phyloP scores from a whole-genome alignment of 768 basidiomycete genomes.

The Galerina marginata region DNA sequence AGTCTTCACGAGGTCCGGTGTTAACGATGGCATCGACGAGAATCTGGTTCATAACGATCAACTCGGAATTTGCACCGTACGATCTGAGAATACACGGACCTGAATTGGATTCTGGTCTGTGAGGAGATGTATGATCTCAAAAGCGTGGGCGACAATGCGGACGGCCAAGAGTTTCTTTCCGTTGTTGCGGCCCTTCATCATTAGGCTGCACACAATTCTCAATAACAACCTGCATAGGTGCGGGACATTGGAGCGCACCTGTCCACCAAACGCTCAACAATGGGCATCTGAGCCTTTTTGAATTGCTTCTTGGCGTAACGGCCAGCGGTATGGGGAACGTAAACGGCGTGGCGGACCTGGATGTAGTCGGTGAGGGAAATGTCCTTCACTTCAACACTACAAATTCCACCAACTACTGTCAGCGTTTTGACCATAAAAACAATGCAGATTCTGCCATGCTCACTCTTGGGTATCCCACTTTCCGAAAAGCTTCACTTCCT shows the following conservation, averaged over 20 bases:
- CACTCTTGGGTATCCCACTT: constrained; percentile 99
- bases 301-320: constrained; percentile 99
- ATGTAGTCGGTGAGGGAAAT: constrained; percentile 99
- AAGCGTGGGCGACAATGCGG: constrained; percentile 98
- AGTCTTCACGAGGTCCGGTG: constrained; percentile 99
- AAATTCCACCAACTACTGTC: constrained; percentile 11
- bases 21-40: constrained; percentile 99
- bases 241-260: constrained; percentile 54
- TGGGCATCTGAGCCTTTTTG: constrained; percentile 99
- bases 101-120: constrained; percentile 99
- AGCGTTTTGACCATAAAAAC: constrained; percentile 11
- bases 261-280: constrained; percentile 99
- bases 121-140: constrained; percentile 99
- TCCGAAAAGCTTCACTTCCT: constrained; percentile 95
- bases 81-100: constrained; percentile 50
- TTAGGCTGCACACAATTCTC: constrained; percentile 63
- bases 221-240: neutral
- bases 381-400: constrained; percentile 97
- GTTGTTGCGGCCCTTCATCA: constrained; percentile 99
- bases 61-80: neutral
- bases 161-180: constrained; percentile 99
- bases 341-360: constrained; percentile 97
- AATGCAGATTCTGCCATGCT: constrained; percentile 39
- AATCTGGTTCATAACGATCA: constrained; percentile 51
- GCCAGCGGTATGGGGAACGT: constrained; percentile 97